Evolutionary conservation across 805 yeast genomes (phyloP), one percentile per base, ranked within the genome.

Genomic region (Candida chilensis): DNA sequence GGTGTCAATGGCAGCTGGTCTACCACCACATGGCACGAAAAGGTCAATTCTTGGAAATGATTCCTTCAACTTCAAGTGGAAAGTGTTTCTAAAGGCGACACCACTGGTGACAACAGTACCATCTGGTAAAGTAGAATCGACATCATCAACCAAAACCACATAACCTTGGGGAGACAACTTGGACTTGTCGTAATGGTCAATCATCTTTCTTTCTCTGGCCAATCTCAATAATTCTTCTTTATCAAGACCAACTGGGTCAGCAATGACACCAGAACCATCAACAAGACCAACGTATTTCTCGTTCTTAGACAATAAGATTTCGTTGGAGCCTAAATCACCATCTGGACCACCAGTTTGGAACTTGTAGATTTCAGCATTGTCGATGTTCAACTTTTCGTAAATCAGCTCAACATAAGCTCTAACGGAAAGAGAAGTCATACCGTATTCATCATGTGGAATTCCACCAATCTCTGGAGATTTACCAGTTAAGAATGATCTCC

Each of bases 301-400:
- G 36, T 77, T 73, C 31, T 79, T 67, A 2, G 96, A 86, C 36
- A 90, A 69, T 42, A 85, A 66, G 46, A 90, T 92, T 62, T 90
- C 98, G 54, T 90, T 92, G 16, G 95, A 83, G 18, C 98, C 98
- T 42, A 90, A 67, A 58, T 90, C 98, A 49, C 98, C 98, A 57
- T 92, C 96, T 40, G 97, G 97, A 27, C 98, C 98, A 60, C 97
- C 98, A 32, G 96, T 92, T 64, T 90, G 98, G 48, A 92, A 66
- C 60, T 92, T 90, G 45, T 67, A 69, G 36, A 90, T 70, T 24
- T 60, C 56, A 16, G 65, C 50, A 41, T 70, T 59, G 40, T 78
- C 73, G 36, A 90, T 64, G 13, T 71, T 61, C 35, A 80, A 67
- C 52, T 86, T 83, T 41, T 84, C 81, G 56, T 90, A 90, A 36